A percentile compares a stretch with the other conserved stretches of the same genome.
Evolutionary conservation across 495 filamentous ascomycete genomes (phyloP).

Genomic region (Penicillium salamii): DNA sequence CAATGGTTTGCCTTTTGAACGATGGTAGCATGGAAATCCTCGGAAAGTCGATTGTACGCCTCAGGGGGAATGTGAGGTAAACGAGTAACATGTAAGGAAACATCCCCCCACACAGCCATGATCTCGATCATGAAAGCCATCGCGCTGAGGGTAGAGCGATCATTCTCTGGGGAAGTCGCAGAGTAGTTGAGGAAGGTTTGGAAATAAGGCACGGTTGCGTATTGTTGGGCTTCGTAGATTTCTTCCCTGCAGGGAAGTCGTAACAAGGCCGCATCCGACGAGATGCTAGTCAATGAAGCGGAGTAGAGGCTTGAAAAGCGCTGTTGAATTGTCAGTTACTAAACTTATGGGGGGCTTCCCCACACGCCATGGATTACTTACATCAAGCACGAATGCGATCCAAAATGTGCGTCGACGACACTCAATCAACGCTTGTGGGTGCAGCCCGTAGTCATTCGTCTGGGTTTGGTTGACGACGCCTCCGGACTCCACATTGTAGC

Average conservation of each 20-base stretch:
- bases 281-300: slow-evolving; percentile 36
- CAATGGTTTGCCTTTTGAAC: slow-evolving; percentile 48
- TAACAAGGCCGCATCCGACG: slow-evolving; percentile 57
- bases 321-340: slow-evolving; percentile 21
- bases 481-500: slow-evolving; percentile 60
- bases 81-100: slow-evolving; percentile 56
- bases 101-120: slow-evolving; percentile 61
- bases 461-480: slow-evolving; percentile 42
- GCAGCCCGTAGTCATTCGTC: slow-evolving; percentile 55
- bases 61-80: slow-evolving; percentile 46
- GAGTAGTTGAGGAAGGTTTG: slow-evolving; percentile 43
- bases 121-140: slow-evolving; percentile 62
- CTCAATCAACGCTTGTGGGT: slow-evolving; percentile 57
- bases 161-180: slow-evolving; percentile 22
- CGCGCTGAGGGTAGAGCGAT: slow-evolving; percentile 40
- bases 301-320: slow-evolving; percentile 58
- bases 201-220: slow-evolving; percentile 54
- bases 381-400: slow-evolving; percentile 61
- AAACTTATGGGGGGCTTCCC: neutral
- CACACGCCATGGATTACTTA: no score
- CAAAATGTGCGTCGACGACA: slow-evolving; percentile 67
- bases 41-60: slow-evolving; percentile 41
- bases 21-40: slow-evolving; percentile 49
- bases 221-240: slow-evolving; percentile 54
- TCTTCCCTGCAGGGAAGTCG: slow-evolving; percentile 58